Evolutionary conservation across 2,329 filamentous ascomycete species (phyloP).

Genomic region (Verticillium tricorpus): DNA sequence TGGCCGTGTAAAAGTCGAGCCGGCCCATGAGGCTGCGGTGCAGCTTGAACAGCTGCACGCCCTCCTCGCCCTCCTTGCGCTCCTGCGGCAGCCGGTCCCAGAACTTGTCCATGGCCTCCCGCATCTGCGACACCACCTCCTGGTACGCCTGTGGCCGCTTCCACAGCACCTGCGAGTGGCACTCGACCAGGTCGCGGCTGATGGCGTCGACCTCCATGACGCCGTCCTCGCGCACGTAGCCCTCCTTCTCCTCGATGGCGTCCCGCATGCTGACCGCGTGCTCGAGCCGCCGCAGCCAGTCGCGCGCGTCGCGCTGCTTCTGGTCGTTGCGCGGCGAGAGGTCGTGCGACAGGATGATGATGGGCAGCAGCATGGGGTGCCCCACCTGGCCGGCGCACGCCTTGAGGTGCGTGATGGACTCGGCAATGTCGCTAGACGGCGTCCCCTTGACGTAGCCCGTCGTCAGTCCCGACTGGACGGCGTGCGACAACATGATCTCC

Average conservation of each 20-base stretch:
- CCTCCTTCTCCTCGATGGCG: constrained; percentile 52
- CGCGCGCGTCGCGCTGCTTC: constrained; percentile 58
- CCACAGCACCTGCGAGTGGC: constrained; percentile 58
- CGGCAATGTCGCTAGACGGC: constrained; percentile 47
- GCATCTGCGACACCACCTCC: constrained; percentile 46
- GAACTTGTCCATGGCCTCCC: constrained; percentile 42
- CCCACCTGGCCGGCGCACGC: constrained; percentile 44
- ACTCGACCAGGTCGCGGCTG: constrained; percentile 59
- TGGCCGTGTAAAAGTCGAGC: constrained; percentile 56
- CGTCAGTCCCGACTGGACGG: constrained; percentile 49
- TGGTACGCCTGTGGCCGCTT: constrained; percentile 58
- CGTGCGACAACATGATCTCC: constrained; percentile 60
- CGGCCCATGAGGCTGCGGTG: constrained; percentile 49
- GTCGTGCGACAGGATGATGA: constrained; percentile 56
- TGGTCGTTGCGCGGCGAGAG: constrained; percentile 51
- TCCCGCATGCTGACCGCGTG: constrained; percentile 57
- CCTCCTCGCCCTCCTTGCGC: constrained; percentile 13
- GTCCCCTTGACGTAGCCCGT: constrained; percentile 61
- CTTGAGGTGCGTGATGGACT: constrained; percentile 44
- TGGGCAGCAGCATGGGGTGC: constrained; percentile 55
- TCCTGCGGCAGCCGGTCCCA: constrained; percentile 18
- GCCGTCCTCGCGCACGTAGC: constrained; percentile 45
- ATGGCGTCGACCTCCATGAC: constrained; percentile 55
- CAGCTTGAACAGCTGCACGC: constrained; percentile 33
- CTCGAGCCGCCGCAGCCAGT: constrained; percentile 58